Evolutionary conservation across 768 basidiomycete species (phyloP).

Genomic region (Podaxis rugospora): DNA sequence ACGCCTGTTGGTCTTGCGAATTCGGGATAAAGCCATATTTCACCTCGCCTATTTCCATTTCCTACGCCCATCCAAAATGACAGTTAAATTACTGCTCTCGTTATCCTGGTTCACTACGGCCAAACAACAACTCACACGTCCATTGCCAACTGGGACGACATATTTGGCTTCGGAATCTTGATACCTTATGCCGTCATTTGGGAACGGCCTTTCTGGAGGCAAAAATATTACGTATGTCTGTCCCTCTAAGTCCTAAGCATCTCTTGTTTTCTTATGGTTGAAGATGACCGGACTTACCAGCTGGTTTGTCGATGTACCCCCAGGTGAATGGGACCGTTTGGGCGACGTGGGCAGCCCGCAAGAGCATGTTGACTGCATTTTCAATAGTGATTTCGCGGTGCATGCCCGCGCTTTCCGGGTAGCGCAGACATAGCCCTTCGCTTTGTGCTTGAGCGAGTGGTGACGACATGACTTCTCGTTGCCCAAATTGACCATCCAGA

Average conservation of each 20-base stretch:
- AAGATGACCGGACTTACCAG: conserved; percentile 44
- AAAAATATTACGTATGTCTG: conserved; percentile 65
- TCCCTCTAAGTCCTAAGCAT: conserved; percentile 43
- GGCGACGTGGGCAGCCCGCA: conserved; percentile 54
- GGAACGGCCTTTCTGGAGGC: conserved; percentile 54
- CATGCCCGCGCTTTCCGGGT: conserved; percentile 58
- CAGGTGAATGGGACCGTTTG: conserved; percentile 61
- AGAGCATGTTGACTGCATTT: conserved; percentile 53
- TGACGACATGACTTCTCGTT: conserved; percentile 16
- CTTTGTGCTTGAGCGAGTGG: conserved; percentile 43
- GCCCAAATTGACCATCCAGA: not conserved
- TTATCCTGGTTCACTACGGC: not conserved
- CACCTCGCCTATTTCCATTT: conserved; percentile 71
- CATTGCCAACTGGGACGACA: conserved; percentile 41
- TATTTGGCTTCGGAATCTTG: conserved; percentile 68
- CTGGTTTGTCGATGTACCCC: conserved; percentile 75
- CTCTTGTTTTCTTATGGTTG: not conserved
- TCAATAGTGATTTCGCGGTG: conserved; percentile 56
- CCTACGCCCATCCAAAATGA: conserved; percentile 34
- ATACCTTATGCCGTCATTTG: conserved; percentile 73
- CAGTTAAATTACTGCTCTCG: not conserved
- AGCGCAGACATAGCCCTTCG: conserved; percentile 66
- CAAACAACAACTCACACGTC: conserved; percentile 51
- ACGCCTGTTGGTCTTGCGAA: conserved; percentile 55
- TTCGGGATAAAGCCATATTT: conserved; percentile 78